These are phyloP conservation scores for Rhynchospora tenuis DNA, from an alignment of 176 grass and related monocot genomes.

Conservation along the genomic window DNA sequence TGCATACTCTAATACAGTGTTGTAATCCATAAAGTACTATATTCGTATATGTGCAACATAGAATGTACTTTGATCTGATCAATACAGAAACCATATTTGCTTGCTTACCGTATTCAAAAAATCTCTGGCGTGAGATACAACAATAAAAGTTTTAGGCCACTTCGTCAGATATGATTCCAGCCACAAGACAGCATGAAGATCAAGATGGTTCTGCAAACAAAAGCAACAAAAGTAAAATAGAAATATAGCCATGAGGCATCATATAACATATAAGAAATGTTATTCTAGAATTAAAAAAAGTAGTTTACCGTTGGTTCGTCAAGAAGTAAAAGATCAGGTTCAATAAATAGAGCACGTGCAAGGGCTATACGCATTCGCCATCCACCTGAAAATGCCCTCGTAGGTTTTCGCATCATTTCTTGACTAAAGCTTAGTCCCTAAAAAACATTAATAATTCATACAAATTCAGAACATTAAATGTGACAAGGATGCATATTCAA, in stretches of 20 bases:
- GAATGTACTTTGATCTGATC: background rate
- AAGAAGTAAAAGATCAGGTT: conserved; percentile 94
- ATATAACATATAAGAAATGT: background rate
- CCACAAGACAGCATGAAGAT: conserved; percentile 98
- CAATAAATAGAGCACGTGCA: conserved; percentile 91
- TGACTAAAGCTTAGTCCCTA: conserved; percentile 96
- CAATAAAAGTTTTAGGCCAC: conserved; percentile 98
- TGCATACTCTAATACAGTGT: background rate
- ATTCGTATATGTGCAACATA: background rate
- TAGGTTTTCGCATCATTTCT: conserved; percentile 85
- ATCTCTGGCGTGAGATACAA: conserved; percentile 92
- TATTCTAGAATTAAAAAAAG: background rate
- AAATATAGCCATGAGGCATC: background rate
- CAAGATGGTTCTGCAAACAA: conserved; percentile 80
- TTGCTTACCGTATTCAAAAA: conserved; percentile 84
- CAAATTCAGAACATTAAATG: background rate
- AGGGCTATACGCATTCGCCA: conserved; percentile 97
- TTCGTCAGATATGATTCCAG: conserved; percentile 82
- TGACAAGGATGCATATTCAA: background rate
- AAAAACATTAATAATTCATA: background rate
- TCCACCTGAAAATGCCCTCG: conserved; percentile 90
- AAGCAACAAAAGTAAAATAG: conserved; percentile 11
- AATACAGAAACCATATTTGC: background rate
- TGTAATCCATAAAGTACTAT: background rate
- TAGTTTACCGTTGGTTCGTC: conserved; percentile 87